Base-by-base conservation (phyloP, 1,139 yeast genomes). In the Yamadazyma membranifaciens region DNA sequence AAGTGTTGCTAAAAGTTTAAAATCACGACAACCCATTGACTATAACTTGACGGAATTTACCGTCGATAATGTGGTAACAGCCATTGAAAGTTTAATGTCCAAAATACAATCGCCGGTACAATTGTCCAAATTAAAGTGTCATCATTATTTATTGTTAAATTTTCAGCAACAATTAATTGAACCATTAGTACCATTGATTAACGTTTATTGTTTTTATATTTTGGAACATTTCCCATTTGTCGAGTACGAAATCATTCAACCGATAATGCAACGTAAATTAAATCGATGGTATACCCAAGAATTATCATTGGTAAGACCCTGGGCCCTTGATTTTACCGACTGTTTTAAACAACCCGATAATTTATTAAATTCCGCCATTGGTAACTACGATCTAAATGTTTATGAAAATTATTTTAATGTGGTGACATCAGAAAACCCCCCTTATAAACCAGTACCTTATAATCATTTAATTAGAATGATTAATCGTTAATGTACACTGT, bases 61-160 rank as follows among this genome's bases (percentile, higher is more conserved):
- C 37, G 64, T 57, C 43, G 52, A 50, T 38, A 65, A 59, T 46
- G 55, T 67, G 34, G 54, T 65, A 48, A 52, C 54, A 28, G 69
- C 70, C 24, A 48, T 70, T 44, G 74, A 70, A 55, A 67, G 65
- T 44, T 59, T 62, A 42, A 66, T 71, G 47, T 61, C 61, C 44
- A 58, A 60, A 47, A 55, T 55, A 35, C 57, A 57, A 47, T 49
- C 55, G 39, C 68, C 81, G 53, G 75, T 81, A 17, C 52, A 64
- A 31, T 61, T 83, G 33, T 79, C 88, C 31, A 81, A 80, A 59
- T 62, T 87, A 43, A 62, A 60, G 46, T 65, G 67, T 43, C 68
- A 64, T 49, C 67, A 60, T 43, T 66, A 62, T 54, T 54, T 65
- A 40, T 57, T 66, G 44, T 44, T 47, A 26, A 62, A 60, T 41